Conservation (phyloP, 2,329 filamentous ascomycete genomes). For the Epichloe coenophiala region DNA sequence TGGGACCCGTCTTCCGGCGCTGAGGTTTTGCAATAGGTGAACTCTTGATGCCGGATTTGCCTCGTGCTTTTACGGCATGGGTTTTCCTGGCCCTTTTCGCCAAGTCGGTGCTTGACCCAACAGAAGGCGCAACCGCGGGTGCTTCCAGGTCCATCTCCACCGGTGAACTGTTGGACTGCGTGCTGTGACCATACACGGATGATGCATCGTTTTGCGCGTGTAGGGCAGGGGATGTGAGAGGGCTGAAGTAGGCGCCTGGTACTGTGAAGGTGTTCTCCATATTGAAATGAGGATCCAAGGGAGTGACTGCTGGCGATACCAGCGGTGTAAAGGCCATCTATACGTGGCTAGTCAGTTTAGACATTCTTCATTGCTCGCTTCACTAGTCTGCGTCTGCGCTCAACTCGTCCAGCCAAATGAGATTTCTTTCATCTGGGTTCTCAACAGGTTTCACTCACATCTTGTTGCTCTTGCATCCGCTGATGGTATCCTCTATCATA, state of each 20-base stretch:
- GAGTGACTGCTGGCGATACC: slow-evolving; percentile 73
- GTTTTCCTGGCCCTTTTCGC: slow-evolving; percentile 40
- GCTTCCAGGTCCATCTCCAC: slow-evolving; percentile 43
- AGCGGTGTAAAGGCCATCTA: slow-evolving; percentile 69
- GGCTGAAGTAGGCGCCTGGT: slow-evolving; percentile 66
- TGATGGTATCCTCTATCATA: slow-evolving; percentile 52
- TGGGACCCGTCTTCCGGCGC: slow-evolving; percentile 37
- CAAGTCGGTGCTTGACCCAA: slow-evolving; percentile 30
- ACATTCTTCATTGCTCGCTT: neutral
- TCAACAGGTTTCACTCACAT: slow-evolving; percentile 29
- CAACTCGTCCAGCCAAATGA: too few relatives aligned
- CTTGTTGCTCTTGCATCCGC: slow-evolving; percentile 55
- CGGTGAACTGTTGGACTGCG: slow-evolving; percentile 36
- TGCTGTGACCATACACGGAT: slow-evolving; percentile 32
- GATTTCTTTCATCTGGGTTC: neutral
- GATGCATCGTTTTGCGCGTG: slow-evolving; percentile 52
- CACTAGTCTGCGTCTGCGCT: too few relatives aligned
- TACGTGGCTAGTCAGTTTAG: neutral
- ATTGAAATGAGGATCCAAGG: slow-evolving; percentile 58
- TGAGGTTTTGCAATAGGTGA: slow-evolving; percentile 61
- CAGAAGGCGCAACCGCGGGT: slow-evolving; percentile 18
- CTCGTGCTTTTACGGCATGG: slow-evolving; percentile 35
- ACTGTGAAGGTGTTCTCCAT: slow-evolving; percentile 46
- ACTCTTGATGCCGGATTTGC: slow-evolving; percentile 45
- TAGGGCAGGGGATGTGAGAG: slow-evolving; percentile 66